Conservation (phyloP, 345 rosid genomes). For the Linum usitatissimum region DNA sequence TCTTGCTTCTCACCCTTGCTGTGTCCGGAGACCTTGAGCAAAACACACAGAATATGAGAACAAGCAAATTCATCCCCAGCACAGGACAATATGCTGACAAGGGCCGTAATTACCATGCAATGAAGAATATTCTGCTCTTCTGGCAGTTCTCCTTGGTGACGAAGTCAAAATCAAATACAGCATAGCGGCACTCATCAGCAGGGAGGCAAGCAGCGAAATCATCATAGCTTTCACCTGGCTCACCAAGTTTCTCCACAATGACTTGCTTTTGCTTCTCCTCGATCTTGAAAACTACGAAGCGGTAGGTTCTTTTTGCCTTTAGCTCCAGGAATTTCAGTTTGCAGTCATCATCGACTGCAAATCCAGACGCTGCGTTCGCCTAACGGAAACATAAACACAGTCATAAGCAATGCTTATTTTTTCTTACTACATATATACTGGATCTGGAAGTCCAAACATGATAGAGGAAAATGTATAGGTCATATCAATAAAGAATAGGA, state of each 20-base stretch:
- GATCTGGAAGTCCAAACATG: too few species aligned
- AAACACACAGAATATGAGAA: not conserved
- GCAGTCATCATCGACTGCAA: slow-evolving; percentile 16
- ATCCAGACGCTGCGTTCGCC: slow-evolving; percentile 16
- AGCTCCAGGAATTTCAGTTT: slow-evolving; percentile 14
- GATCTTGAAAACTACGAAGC: slow-evolving; percentile 12
- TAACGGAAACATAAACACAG: not conserved
- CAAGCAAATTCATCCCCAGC: not conserved
- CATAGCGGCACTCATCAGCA: slow-evolving; percentile 16
- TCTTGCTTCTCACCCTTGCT: slow-evolving; percentile 24
- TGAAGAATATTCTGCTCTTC: slow-evolving; percentile 19
- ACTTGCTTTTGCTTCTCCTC: slow-evolving; percentile 17
- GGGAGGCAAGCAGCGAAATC: slow-evolving; percentile 13
- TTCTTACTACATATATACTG: too few species aligned
- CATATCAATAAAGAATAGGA: too few species aligned
- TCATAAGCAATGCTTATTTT: too few species aligned
- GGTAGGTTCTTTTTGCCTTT: slow-evolving; percentile 14
- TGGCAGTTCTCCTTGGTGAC: slow-evolving; percentile 20
- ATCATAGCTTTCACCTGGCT: slow-evolving; percentile 11
- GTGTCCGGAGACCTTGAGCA: slow-evolving; percentile 15
- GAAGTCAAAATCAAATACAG: slow-evolving; percentile 16
- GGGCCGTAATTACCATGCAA: slow-evolving; percentile 12
- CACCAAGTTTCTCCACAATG: slow-evolving; percentile 15
- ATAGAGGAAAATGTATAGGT: too few species aligned
- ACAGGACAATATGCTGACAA: not conserved